Conservation (phyloP, 2,329 filamentous ascomycete species). For the Alternaria angustiovoidea region DNA sequence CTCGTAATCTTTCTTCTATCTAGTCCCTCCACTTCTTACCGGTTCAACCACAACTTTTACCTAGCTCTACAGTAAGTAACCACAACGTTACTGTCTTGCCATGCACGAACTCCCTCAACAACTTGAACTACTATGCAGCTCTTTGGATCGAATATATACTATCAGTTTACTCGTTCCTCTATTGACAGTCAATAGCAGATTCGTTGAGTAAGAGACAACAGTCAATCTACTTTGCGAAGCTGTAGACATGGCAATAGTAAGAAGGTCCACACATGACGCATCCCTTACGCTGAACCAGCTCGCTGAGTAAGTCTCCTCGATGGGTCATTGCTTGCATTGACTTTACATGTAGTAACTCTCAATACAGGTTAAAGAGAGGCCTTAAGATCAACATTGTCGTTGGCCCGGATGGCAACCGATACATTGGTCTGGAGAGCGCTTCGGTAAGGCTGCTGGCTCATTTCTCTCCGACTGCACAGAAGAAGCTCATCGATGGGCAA, state of each 20-base stretch:
- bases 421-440: conserved; percentile 31
- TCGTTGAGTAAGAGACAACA: not conserved
- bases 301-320: conserved; percentile 2
- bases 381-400: conserved; percentile 25
- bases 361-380: conserved; percentile 23
- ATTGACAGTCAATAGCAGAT: not conserved
- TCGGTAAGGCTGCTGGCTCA: conserved; percentile 25
- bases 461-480: conserved; percentile 25
- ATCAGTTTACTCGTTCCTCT: not conserved
- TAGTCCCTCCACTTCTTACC: not conserved
- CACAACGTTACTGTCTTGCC: too few relatives aligned
- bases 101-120: not conserved
- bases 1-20: not conserved
- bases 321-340: accelerated
- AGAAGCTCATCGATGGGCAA: conserved; percentile 19
- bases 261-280: not conserved
- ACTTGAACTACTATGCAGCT: not conserved
- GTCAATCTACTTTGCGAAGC: not conserved
- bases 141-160: not conserved
- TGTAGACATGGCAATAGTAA: not conserved
- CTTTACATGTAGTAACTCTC: not conserved
- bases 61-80: not conserved
- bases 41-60: not conserved
- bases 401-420: conserved; percentile 20
- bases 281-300: conserved; percentile 2